These are phyloP conservation scores for Staphylotrichum longicolle DNA, from an alignment of 495 filamentous ascomycete species.

Conservation along the genomic window DNA sequence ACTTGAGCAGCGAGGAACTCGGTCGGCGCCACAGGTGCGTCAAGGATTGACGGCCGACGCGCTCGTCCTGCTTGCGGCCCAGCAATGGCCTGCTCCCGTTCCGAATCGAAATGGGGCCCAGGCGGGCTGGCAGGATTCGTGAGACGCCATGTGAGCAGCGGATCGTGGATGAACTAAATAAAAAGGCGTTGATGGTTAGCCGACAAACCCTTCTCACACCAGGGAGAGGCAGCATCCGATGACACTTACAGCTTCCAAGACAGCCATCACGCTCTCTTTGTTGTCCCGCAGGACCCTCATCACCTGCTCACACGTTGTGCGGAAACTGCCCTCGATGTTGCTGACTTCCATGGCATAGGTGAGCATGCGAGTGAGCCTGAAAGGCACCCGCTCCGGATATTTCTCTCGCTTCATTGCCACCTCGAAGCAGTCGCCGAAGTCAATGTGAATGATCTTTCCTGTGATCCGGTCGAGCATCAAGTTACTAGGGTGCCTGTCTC, in stretches of 20 bases:
- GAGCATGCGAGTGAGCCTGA: constrained; percentile 96
- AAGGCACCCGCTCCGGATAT: constrained; percentile 95
- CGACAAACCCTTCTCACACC: no score
- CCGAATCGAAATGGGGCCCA: constrained; percentile 75
- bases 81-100: constrained; percentile 55
- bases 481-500: constrained; percentile 95
- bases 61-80: constrained; percentile 42
- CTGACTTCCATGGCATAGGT: constrained; percentile 99
- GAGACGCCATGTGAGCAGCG: constrained; percentile 93
- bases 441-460: constrained; percentile 94
- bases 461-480: constrained; percentile 94
- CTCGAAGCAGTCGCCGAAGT: constrained; percentile 99
- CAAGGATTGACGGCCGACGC: constrained; percentile 70
- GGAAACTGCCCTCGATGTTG: constrained; percentile 97
- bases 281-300: constrained; percentile 96
- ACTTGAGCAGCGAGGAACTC: constrained; percentile 48
- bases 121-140: constrained; percentile 77
- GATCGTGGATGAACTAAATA: constrained; percentile 90
- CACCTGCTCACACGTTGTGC: constrained; percentile 95
- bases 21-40: constrained; percentile 54
- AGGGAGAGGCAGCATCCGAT: not conserved
- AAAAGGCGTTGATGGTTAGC: constrained; percentile 1
- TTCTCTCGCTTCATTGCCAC: constrained; percentile 99
- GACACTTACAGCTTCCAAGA: constrained; percentile 86
- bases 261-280: constrained; percentile 97